Conservation (phyloP, 2,329 filamentous ascomycete genomes). For the Scortechinia acanthostroma region DNA sequence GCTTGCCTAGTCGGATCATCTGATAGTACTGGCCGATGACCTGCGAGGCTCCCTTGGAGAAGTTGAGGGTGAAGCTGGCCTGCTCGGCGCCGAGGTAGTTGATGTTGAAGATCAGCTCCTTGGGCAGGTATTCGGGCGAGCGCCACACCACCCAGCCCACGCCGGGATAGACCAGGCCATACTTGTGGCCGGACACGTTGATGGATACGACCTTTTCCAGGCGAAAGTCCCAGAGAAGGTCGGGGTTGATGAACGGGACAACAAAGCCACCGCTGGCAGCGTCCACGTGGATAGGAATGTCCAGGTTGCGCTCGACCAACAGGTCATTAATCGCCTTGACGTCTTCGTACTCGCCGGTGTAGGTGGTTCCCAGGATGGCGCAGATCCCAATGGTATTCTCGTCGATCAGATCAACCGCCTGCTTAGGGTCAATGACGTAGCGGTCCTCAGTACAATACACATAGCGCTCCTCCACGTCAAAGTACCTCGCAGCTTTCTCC, state of each 20-base stretch:
- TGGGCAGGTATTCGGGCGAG: conserved; percentile 71
- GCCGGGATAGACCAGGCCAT: conserved; percentile 75
- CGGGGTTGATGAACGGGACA: conserved; percentile 79
- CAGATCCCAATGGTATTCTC: conserved; percentile 85
- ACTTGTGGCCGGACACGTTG: conserved; percentile 91
- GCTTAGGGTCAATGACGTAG: conserved; percentile 55
- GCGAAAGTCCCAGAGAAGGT: conserved; percentile 85
- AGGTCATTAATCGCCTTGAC: conserved; percentile 87
- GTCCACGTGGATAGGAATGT: conserved; percentile 87
- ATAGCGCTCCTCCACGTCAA: conserved; percentile 86
- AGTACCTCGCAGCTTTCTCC: conserved; percentile 86
- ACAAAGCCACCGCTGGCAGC: conserved; percentile 90
- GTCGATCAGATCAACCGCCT: conserved; percentile 53
- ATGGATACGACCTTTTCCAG: conserved; percentile 84
- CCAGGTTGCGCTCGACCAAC: conserved; percentile 65
- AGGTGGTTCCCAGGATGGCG: conserved; percentile 83
- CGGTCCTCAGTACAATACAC: conserved; percentile 55
- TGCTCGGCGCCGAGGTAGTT: conserved; percentile 96
- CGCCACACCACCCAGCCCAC: conserved; percentile 94
- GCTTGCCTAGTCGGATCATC: conserved; percentile 87
- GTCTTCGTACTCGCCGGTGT: conserved; percentile 93
- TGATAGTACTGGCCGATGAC: conserved; percentile 98
- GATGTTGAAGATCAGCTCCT: conserved; percentile 97
- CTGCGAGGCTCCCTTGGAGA: conserved; percentile 89
- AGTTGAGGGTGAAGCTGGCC: conserved; percentile 92